These are phyloP conservation scores for Microthlaspi erraticum DNA, from an alignment of 345 rosid species.

Conservation along the genomic window DNA sequence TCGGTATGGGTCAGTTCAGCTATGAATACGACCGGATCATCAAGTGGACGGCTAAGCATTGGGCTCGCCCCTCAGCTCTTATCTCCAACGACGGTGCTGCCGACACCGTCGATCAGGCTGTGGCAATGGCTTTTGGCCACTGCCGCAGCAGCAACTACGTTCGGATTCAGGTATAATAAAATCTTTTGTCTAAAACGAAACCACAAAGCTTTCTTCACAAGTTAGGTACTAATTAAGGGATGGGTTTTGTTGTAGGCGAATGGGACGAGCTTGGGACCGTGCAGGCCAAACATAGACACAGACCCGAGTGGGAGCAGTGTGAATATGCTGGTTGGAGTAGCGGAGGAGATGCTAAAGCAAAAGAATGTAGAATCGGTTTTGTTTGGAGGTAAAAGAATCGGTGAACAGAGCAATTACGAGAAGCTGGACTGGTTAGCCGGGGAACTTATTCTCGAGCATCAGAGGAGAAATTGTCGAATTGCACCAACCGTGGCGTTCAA, in stretches of 20 bases:
- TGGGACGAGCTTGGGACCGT: constrained; percentile 73
- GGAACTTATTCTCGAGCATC: constrained; percentile 89
- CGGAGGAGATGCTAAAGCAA: constrained; percentile 96
- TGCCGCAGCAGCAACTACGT: constrained; percentile 74
- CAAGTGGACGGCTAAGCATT: constrained; percentile 81
- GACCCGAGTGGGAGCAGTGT: constrained; percentile 77
- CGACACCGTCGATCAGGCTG: constrained; percentile 91
- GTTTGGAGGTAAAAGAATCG: constrained; percentile 83
- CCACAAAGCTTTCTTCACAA: neutral
- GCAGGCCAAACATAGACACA: constrained; percentile 67
- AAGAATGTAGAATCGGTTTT: constrained; percentile 93
- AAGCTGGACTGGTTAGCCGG: constrained; percentile 89
- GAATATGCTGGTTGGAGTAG: constrained; percentile 66
- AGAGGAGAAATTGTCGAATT: constrained; percentile 87
- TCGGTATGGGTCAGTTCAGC: constrained; percentile 83
- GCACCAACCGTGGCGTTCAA: constrained; percentile 99
- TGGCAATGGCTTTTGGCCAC: constrained; percentile 93
- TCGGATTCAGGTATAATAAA: constrained; percentile 76
- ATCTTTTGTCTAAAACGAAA: constrained; percentile 4
- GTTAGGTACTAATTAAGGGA: constrained; percentile 17
- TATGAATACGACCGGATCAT: constrained; percentile 74
- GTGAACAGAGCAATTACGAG: constrained; percentile 76
- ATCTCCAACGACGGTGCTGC: constrained; percentile 84
- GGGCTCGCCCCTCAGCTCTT: constrained; percentile 90
- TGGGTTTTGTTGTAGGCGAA: constrained; percentile 61